These are phyloP conservation scores for Cotoneaster glaucophyllus DNA, from an alignment of 306 rosid species.

Conservation along the genomic window DNA sequence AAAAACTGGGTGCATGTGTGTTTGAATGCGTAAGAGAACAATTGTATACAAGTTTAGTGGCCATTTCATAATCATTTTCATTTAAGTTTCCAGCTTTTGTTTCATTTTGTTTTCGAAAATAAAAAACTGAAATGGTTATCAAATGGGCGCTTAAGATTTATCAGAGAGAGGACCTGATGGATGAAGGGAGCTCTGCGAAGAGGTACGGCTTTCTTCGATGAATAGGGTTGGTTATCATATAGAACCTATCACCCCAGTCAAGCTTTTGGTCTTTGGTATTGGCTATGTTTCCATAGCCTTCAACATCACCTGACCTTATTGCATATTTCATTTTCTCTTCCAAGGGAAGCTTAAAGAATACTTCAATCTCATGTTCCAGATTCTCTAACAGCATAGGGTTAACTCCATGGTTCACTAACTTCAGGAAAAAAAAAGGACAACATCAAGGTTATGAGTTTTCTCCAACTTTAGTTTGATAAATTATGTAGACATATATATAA, in stretches of 20 bases:
- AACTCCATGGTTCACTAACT: constrained; percentile 85
- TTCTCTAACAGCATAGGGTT: constrained; percentile 32
- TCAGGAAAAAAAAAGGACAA: not conserved
- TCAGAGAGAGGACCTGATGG: constrained; percentile 37
- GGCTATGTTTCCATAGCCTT: constrained; percentile 61
- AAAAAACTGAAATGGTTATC: too few species aligned
- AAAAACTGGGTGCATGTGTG: not conserved
- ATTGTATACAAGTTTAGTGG: not conserved
- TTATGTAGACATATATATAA: not conserved
- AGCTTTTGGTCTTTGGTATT: constrained; percentile 50
- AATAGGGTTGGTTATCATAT: constrained; percentile 48
- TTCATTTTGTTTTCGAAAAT: too few species aligned
- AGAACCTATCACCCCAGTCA: constrained; percentile 85
- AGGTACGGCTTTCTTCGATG: constrained; percentile 52
- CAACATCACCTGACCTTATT: constrained; percentile 46
- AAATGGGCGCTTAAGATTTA: not conserved
- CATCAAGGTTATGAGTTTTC: not conserved
- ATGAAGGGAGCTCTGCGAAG: constrained; percentile 43
- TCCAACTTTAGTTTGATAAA: not conserved
- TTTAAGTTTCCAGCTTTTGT: too few species aligned
- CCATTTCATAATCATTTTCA: not conserved
- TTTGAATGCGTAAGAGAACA: not conserved
- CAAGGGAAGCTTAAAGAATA: constrained; percentile 52
- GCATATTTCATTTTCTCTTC: constrained; percentile 56
- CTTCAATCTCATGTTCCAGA: constrained; percentile 46